A percentile compares a stretch with the other conserved stretches of the same genome.
Conservation (phyloP, 169 alveolate genomes). For the Plasmodium sp. region DNA sequence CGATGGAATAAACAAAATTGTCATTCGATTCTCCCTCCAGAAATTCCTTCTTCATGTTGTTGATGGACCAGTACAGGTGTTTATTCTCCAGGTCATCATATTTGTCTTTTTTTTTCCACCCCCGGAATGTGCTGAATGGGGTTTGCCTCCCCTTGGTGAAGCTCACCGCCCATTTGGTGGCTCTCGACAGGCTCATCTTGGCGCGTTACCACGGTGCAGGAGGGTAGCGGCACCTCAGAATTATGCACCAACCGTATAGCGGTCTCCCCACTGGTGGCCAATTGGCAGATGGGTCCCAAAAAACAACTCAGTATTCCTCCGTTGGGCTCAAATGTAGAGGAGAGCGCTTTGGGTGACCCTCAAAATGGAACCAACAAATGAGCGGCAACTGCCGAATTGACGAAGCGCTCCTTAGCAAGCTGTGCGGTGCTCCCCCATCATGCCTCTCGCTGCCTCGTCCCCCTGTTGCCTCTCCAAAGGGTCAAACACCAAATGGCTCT, state of each 20-base stretch:
- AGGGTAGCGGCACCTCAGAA: too few species aligned
- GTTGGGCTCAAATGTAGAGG: not conserved
- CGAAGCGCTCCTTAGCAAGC: not conserved
- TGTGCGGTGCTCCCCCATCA: not conserved
- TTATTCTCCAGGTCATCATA: constrained; percentile 65
- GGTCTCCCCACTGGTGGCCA: not conserved
- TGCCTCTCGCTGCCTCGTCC: not conserved
- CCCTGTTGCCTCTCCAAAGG: not conserved
- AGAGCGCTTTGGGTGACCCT: not conserved
- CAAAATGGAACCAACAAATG: not conserved
- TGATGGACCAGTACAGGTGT: constrained; percentile 61
- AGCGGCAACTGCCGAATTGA: not conserved
- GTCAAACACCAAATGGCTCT: not conserved
- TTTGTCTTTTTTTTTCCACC: constrained; percentile 34
- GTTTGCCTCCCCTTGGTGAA: not conserved
- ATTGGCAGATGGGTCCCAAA: not conserved
- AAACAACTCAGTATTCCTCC: not conserved
- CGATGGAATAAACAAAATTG: constrained; percentile 27
- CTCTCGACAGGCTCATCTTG: not conserved
- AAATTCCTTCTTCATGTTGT: constrained; percentile 52
- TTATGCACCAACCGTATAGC: not conserved
- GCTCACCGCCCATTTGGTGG: not conserved
- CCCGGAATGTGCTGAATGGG: constrained; percentile 22
- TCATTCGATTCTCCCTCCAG: constrained; percentile 4
- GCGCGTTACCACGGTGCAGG: not conserved